phyloP scores from a whole-genome alignment of 345 rosid genomes.

The Alliaria petiolata region DNA sequence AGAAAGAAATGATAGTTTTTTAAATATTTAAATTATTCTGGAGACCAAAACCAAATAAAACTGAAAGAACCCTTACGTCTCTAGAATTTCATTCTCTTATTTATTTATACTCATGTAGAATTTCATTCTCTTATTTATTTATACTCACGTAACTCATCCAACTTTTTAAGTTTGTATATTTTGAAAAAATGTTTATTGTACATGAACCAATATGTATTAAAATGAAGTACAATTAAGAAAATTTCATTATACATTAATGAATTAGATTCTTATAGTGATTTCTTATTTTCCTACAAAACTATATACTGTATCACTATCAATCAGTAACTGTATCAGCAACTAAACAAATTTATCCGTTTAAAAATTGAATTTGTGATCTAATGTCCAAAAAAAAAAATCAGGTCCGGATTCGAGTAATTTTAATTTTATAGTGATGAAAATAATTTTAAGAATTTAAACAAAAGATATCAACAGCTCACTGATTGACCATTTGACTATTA shows the following conservation, averaged over 20 bases:
- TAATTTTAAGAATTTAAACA: background rate
- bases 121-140: background rate
- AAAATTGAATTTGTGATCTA: background rate
- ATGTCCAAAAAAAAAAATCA: no score
- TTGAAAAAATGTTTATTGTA: background rate
- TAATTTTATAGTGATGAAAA: background rate
- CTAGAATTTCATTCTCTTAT: no score
- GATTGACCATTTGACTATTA: slow-evolving; percentile 2
- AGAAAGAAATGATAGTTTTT: background rate
- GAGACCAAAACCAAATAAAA: slow-evolving; percentile 6
- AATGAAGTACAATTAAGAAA: background rate
- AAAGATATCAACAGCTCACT: slow-evolving; percentile 5
- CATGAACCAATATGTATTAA: background rate
- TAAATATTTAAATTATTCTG: background rate
- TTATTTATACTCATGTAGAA: no score
- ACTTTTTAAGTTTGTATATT: background rate
- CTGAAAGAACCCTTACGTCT: background rate
- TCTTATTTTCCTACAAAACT: background rate
- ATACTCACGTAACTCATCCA: background rate
- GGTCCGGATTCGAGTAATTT: no score
- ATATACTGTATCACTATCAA: no score
- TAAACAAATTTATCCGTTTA: background rate
- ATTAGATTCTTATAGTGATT: background rate
- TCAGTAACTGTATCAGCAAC: background rate
- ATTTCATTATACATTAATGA: no score